These are phyloP conservation scores for Backusella macrospora DNA, from an alignment of 192 early-diverging fungal genomes.

Conservation along the genomic window DNA sequence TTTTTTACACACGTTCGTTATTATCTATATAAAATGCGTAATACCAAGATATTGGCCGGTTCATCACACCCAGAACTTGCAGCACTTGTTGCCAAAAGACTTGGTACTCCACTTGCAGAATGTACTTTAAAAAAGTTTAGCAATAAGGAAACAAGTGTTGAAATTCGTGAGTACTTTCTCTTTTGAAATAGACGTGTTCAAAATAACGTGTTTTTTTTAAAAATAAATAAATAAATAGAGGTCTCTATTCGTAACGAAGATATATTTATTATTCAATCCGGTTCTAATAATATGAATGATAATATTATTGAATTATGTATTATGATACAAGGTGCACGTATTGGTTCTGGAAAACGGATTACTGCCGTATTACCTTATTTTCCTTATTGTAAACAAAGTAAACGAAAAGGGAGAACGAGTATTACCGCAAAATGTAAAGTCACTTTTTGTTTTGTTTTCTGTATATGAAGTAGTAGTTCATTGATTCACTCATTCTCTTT, in stretches of 20 bases:
- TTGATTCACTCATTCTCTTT: background rate
- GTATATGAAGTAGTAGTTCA: background rate
- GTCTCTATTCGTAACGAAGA: conserved; percentile 97
- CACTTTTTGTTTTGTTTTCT: background rate
- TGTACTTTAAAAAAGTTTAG: conserved; percentile 83
- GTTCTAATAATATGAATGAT: conserved; percentile 96
- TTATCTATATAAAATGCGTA: conserved; percentile 54
- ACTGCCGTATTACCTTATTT: conserved; percentile 97
- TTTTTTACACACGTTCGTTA: background rate
- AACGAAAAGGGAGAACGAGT: conserved; percentile 93
- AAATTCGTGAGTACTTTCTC: conserved; percentile 71
- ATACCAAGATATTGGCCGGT: conserved; percentile 92
- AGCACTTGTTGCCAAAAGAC: conserved; percentile 71
- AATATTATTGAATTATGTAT: conserved; percentile 97
- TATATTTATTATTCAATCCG: conserved; percentile 97
- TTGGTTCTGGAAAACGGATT: conserved; percentile 89
- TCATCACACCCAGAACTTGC: conserved; percentile 94
- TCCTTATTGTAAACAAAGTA: conserved; percentile 92
- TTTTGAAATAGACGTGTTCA: background rate
- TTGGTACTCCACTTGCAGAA: conserved; percentile 78
- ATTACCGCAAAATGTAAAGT: conserved; percentile 82
- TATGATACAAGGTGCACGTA: conserved; percentile 97
- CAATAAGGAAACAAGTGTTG: conserved; percentile 93
- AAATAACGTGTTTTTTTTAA: background rate
- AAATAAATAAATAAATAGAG: conserved; percentile 52